Evolutionary conservation across 2,329 filamentous ascomycete species (phyloP).

Genomic region (Pseudogymnoascus sp.): DNA sequence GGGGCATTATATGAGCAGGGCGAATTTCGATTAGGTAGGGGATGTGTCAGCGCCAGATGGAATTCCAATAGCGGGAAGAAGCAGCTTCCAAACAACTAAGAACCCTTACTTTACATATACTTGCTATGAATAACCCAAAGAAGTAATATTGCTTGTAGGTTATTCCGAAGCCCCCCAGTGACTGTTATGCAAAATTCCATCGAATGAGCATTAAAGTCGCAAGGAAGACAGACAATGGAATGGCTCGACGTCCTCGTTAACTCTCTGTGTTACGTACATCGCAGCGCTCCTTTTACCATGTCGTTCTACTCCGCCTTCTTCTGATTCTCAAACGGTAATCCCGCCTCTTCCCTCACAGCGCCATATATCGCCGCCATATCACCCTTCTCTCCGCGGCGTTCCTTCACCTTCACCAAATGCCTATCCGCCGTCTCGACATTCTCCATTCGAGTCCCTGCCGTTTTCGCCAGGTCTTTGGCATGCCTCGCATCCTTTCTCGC

Average conservation of each 20-base stretch:
- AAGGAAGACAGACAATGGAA: too few relatives aligned
- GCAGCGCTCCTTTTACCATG: neutral
- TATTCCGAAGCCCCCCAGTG: too few relatives aligned
- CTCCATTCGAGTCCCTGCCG: slow-evolving; percentile 53
- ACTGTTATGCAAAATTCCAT: too few relatives aligned
- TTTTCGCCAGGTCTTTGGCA: slow-evolving; percentile 59
- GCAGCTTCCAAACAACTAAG: too few relatives aligned
- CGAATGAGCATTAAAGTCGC: too few relatives aligned
- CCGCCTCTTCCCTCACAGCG: slow-evolving; percentile 64
- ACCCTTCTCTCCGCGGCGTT: slow-evolving; percentile 60
- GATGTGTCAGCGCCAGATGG: neutral
- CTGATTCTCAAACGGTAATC: slow-evolving; percentile 65
- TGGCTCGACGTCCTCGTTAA: too few relatives aligned
- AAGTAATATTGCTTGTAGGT: too few relatives aligned
- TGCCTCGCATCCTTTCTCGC: slow-evolving; percentile 77
- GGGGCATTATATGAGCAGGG: neutral
- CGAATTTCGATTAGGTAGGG: neutral
- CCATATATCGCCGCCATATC: slow-evolving; percentile 83
- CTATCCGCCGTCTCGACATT: slow-evolving; percentile 60
- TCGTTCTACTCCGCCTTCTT: slow-evolving; percentile 2
- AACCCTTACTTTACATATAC: too few relatives aligned
- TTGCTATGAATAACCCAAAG: too few relatives aligned
- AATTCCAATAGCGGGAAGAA: neutral
- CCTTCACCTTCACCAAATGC: slow-evolving; percentile 63
- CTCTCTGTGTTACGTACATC: too few relatives aligned